Evolutionary conservation across 2,329 filamentous ascomycete genomes (phyloP).

Genomic region (Fusarium tjaetaba): DNA sequence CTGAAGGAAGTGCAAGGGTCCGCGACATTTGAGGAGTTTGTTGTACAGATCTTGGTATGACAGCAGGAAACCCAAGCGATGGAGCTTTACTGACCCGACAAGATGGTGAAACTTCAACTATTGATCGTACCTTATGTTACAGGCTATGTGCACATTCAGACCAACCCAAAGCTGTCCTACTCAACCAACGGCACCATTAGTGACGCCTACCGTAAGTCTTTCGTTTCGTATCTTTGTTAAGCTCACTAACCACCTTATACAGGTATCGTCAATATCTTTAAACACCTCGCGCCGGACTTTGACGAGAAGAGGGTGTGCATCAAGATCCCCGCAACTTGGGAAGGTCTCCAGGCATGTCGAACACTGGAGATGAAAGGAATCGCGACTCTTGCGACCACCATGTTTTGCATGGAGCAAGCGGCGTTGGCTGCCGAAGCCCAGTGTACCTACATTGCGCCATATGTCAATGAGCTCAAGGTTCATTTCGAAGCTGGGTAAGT

Average conservation of each 20-base stretch:
- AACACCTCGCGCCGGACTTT: conserved; percentile 42
- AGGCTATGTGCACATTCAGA: conserved; percentile 67
- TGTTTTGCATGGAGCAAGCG: conserved; percentile 71
- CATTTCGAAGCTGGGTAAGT: conserved; percentile 64
- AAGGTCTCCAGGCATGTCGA: conserved; percentile 69
- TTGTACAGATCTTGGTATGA: conserved; percentile 64
- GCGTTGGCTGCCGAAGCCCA: conserved; percentile 64
- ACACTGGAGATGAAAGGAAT: conserved; percentile 63
- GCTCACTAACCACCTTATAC: not conserved
- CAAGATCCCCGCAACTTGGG: conserved; percentile 72
- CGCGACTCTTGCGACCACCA: conserved; percentile 69
- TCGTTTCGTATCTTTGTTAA: accelerated
- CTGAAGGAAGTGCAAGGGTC: conserved; percentile 35
- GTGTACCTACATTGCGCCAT: conserved; percentile 72
- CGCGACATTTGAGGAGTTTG: conserved; percentile 56
- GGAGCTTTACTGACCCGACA: not conserved
- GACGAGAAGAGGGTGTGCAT: conserved; percentile 65
- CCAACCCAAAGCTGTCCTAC: conserved; percentile 66
- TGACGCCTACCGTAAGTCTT: conserved; percentile 59
- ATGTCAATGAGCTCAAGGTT: conserved; percentile 72
- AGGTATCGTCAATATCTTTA: conserved; percentile 58
- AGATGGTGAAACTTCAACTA: conserved; percentile 67
- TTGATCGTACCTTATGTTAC: conserved; percentile 60
- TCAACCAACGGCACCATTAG: conserved; percentile 58
- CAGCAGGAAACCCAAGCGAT: accelerated